These are phyloP conservation scores for Byssochlamys sp. DNA, from an alignment of 2,329 filamentous ascomycete species.

Conservation along the genomic window DNA sequence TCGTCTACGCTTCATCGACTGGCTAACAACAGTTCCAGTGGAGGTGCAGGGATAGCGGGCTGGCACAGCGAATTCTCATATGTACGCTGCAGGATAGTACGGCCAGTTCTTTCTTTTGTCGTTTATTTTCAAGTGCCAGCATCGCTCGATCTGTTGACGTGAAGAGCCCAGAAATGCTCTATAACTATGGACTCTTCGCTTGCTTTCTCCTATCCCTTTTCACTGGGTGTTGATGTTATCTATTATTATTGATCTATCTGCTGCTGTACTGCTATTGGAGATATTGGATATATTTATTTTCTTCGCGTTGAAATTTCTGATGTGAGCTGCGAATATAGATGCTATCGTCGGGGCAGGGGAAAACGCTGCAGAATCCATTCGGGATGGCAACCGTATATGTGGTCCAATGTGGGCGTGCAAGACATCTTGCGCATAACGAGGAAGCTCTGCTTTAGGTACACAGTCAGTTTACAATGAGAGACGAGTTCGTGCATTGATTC, in stretches of 20 bases:
- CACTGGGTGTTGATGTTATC: background rate
- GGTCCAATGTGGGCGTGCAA: background rate
- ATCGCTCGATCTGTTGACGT: background rate
- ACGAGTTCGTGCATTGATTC: background rate
- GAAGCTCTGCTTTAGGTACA: background rate
- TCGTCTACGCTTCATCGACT: background rate
- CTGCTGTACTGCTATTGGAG: background rate
- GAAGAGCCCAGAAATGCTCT: background rate
- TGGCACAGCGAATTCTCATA: background rate
- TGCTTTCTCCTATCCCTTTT: background rate
- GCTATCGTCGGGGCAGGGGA: background rate
- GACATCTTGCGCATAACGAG: background rate
- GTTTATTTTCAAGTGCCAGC: background rate
- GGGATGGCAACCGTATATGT: background rate
- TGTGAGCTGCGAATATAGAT: background rate
- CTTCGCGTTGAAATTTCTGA: background rate
- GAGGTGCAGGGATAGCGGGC: background rate
- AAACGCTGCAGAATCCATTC: background rate
- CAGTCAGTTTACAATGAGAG: background rate
- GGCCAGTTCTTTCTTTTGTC: background rate
- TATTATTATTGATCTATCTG: background rate
- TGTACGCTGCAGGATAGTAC: background rate
- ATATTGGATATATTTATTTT: background rate
- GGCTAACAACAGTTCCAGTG: background rate
- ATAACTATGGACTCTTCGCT: background rate